Base-by-base conservation (phyloP, 805 yeast species). In the Candida namnaoensis region DNA sequence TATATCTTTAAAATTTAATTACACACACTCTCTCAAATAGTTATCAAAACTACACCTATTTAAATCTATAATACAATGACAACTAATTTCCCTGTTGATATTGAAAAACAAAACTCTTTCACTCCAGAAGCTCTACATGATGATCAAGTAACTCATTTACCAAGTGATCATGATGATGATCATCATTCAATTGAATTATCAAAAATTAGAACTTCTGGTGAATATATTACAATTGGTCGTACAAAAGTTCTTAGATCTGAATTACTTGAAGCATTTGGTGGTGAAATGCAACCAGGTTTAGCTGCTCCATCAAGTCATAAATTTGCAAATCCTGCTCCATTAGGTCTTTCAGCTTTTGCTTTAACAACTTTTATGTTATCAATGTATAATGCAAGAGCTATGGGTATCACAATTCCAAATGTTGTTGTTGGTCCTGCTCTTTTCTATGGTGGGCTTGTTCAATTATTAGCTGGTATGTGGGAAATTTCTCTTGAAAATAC, bases 241-340 rank as follows among this genome's bases (percentile, higher is more conserved):
- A 79, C 82, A 47, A 80, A 74, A 58, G 87, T 82, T 46, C 68
- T 76, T 42, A 75, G 71, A 50, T 59, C 69, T 40, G 90, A 83
- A 39, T 66, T 83, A 43, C 62, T 67, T 40, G 61, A 61, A 25
- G 91, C 91, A 3, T 83, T 83, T 48, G 96, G 95, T 60, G 96
- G 96, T 80, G 71, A 83, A 15, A 65, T 84, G 57, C 79, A 80
- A 49, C 87, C 93, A 24, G 91, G 87, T 68, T 38, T 68, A 42
- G 60, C 75, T 27, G 69, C 73, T n/a, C 72, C 76, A 5, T 72
- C 91, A 13, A 56, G 64, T 8, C 79, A 80, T 51, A 70, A 71
- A 47, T 69, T 80, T 50, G 86, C 76, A 37, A 79, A 78, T 54
- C 83, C 86, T 12, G 80, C 80, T 32, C 83, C 86, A 7, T 60